Percentiles rank a stretch among this genome's conserved stretches.
These are phyloP conservation scores for Cladophialophora exuberans DNA, from an alignment of 2,329 filamentous ascomycete genomes.

Conservation along the genomic window DNA sequence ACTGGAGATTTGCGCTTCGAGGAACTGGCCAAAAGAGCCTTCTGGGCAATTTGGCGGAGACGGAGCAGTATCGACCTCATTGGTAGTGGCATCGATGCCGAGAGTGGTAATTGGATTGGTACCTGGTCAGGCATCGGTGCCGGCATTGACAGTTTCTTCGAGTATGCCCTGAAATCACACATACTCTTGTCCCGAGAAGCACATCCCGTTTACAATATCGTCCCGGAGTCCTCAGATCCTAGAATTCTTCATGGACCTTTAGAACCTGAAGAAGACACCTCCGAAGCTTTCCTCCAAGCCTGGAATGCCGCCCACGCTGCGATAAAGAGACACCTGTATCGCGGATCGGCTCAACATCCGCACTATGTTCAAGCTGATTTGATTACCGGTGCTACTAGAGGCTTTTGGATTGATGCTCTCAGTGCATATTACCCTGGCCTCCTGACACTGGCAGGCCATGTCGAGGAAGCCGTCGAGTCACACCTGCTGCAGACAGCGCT, in stretches of 20 bases:
- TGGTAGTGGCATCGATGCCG: slow-evolving; percentile 88
- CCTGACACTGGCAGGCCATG: slow-evolving; percentile 79
- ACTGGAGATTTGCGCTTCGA: slow-evolving; percentile 89
- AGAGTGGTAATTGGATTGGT: slow-evolving; percentile 86
- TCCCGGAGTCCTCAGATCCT: slow-evolving; percentile 54
- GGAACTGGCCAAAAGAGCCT: slow-evolving; percentile 83
- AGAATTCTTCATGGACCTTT: slow-evolving; percentile 69
- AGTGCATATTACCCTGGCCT: slow-evolving; percentile 94
- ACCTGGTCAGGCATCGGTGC: slow-evolving; percentile 92
- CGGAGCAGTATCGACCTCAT: slow-evolving; percentile 85
- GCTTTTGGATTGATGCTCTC: slow-evolving; percentile 94
- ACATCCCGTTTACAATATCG: slow-evolving; percentile 38
- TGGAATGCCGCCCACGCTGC: slow-evolving; percentile 87
- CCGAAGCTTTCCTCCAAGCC: slow-evolving; percentile 76
- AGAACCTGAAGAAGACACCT: slow-evolving; percentile 67
- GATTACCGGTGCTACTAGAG: slow-evolving; percentile 81
- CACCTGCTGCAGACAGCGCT: slow-evolving; percentile 90
- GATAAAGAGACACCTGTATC: slow-evolving; percentile 90
- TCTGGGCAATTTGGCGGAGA: slow-evolving; percentile 94
- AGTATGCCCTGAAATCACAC: slow-evolving; percentile 94
- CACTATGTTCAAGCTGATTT: slow-evolving; percentile 93
- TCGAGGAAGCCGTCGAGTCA: slow-evolving; percentile 87
- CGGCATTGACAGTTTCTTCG: slow-evolving; percentile 97
- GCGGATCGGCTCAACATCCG: slow-evolving; percentile 74
- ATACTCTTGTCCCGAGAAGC: slow-evolving; percentile 80